Conservation (phyloP, 257 asterid genomes). For the Solanum boliviense region DNA sequence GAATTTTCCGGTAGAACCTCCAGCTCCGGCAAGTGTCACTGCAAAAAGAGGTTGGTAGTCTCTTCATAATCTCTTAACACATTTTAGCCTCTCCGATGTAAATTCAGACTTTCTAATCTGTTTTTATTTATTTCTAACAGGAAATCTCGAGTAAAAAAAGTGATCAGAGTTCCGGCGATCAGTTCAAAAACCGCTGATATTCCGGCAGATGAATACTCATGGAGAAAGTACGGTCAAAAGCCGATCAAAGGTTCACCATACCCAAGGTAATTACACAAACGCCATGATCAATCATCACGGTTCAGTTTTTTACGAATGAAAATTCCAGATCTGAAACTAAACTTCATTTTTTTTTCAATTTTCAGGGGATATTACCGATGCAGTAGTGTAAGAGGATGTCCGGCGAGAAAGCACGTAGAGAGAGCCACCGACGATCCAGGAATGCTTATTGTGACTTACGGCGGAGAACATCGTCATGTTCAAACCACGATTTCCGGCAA, state of each 20-base stretch:
- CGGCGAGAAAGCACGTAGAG: not conserved
- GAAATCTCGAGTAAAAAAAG: slow-evolving; percentile 21
- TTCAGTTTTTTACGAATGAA: not conserved
- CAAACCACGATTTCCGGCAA: not conserved
- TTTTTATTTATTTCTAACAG: not conserved
- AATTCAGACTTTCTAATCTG: not conserved
- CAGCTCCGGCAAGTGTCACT: slow-evolving; percentile 52
- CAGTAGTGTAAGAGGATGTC: not conserved
- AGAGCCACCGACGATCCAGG: not conserved
- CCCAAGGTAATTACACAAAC: slow-evolving; percentile 8
- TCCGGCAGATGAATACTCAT: slow-evolving; percentile 32
- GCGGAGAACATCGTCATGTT: not conserved
- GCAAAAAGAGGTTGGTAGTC: slow-evolving; percentile 47
- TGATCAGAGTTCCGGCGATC: slow-evolving; percentile 31
- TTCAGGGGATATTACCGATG: not conserved
- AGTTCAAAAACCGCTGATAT: slow-evolving; percentile 32
- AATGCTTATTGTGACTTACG: not conserved
- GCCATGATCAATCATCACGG: not conserved
- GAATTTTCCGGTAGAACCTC: slow-evolving; percentile 43
- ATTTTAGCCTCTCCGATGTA: not conserved
- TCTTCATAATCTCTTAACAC: too few relatives aligned
- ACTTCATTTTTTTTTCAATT: not conserved
- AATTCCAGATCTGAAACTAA: not conserved
- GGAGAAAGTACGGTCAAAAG: slow-evolving; percentile 37
- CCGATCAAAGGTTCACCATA: slow-evolving; percentile 34